A percentile compares a stretch with the other conserved stretches of the same genome.
phyloP scores from a whole-genome alignment of 768 basidiomycete genomes.

The Leccinum variicolor region DNA sequence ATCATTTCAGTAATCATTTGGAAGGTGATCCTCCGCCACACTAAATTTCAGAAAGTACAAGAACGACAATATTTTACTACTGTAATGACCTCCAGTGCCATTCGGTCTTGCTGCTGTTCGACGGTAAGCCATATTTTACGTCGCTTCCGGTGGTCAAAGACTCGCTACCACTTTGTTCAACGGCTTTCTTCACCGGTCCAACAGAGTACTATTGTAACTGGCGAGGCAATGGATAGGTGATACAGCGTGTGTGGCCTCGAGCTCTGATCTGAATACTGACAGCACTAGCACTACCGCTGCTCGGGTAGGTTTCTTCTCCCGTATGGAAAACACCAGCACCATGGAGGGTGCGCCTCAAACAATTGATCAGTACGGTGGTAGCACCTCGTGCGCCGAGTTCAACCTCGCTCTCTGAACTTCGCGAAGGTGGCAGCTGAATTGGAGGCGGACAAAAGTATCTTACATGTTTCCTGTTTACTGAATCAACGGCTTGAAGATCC shows the following conservation, averaged over 20 bases:
- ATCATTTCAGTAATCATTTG: background rate
- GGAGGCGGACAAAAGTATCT: background rate
- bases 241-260: background rate
- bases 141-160: background rate
- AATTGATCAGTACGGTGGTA: too few species aligned
- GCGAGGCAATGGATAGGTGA: background rate
- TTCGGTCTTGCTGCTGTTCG: too few species aligned
- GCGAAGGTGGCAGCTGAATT: background rate
- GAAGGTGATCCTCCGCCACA: background rate
- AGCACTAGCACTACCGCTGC: too few species aligned
- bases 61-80: background rate
- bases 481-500: background rate
- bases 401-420: background rate
- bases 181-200: background rate
- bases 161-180: background rate
- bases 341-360: too few species aligned
- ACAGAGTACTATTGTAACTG: background rate
- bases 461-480: background rate
- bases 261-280: background rate
- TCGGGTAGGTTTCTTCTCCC: background rate
- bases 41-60: background rate
- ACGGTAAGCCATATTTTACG: background rate
- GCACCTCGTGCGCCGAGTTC: background rate
- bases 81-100: too few species aligned
- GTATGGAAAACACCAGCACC: background rate